phyloP scores from a whole-genome alignment of 1,139 yeast genomes.

The Oligophagozyma castellii region DNA sequence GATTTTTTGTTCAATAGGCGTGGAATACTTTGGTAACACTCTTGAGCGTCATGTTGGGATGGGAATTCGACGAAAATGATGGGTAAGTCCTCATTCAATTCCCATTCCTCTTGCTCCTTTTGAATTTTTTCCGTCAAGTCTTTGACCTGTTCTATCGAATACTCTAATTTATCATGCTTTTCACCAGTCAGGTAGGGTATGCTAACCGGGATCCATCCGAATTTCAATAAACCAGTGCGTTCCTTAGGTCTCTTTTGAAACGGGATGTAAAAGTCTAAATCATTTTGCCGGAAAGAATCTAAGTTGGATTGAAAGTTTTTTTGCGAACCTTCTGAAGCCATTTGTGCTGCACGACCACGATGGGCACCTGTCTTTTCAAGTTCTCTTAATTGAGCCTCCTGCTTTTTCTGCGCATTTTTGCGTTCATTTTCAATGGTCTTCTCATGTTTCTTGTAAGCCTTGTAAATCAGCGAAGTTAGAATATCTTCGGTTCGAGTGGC shows the following conservation, averaged over 20 bases:
- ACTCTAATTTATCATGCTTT: constrained; percentile 49
- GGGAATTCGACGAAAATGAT: constrained; percentile 60
- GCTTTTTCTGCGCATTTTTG: constrained; percentile 18
- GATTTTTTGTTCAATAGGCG: constrained; percentile 25
- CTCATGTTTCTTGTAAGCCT: constrained; percentile 45
- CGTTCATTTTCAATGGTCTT: constrained; percentile 42
- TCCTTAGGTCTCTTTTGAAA: constrained; percentile 58
- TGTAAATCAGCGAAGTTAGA: constrained; percentile 38
- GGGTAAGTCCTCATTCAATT: constrained; percentile 30
- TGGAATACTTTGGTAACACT: constrained; percentile 51
- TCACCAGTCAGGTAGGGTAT: constrained; percentile 22
- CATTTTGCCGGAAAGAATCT: too few species aligned
- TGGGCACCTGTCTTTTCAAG: too few species aligned
- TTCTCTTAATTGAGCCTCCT: constrained; percentile 27
- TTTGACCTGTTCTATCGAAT: constrained; percentile 42
- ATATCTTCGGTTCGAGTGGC: constrained; percentile 47
- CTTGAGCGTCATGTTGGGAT: constrained; percentile 55
- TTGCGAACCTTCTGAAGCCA: neutral
- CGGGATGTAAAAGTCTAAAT: constrained; percentile 39
- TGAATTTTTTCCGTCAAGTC: constrained; percentile 42
- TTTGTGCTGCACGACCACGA: neutral
- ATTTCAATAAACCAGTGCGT: constrained; percentile 11
- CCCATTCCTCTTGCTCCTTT: constrained; percentile 33
- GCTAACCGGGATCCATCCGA: constrained; percentile 6
- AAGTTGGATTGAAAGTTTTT: constrained; percentile 2